Conservation (phyloP, 2,329 filamentous ascomycete genomes). For the Parafenestella ontariensis region DNA sequence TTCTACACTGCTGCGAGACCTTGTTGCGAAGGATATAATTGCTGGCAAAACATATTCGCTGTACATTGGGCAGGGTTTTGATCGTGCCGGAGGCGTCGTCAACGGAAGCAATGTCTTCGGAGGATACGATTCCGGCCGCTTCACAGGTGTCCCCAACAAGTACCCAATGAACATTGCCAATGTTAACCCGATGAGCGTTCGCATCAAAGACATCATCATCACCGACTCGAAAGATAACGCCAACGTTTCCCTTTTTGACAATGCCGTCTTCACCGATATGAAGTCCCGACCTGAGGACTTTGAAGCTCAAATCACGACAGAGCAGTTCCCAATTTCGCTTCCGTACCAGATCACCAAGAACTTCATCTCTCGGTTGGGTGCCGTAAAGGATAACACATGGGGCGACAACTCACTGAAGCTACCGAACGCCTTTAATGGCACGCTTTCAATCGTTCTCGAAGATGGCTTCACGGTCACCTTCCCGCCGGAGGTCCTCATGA, state of each 20-base stretch:
- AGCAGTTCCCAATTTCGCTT: constrained; percentile 52
- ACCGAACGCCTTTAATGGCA: constrained; percentile 47
- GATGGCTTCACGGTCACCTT: constrained; percentile 51
- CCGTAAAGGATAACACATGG: constrained; percentile 47
- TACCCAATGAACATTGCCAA: constrained; percentile 41
- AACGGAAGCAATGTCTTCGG: constrained; percentile 55
- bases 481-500: constrained; percentile 47
- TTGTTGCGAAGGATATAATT: constrained; percentile 45
- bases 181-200: constrained; percentile 48
- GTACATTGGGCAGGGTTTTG: constrained; percentile 53
- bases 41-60: constrained; percentile 52
- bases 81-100: constrained; percentile 49
- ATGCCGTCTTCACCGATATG: constrained; percentile 38
- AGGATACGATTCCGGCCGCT: constrained; percentile 55
- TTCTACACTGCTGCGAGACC: constrained; percentile 50
- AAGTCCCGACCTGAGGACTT: constrained; percentile 41
- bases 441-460: constrained; percentile 50
- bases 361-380: constrained; percentile 47
- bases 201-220: constrained; percentile 51
- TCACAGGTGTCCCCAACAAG: constrained; percentile 44
- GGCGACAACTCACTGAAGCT: constrained; percentile 49
- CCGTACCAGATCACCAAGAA: constrained; percentile 51
- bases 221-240: constrained; percentile 34
- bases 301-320: constrained; percentile 52
- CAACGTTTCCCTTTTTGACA: constrained; percentile 48